Base-by-base conservation (phyloP, 768 basidiomycete genomes). In the Infundibulicybe gibba region DNA sequence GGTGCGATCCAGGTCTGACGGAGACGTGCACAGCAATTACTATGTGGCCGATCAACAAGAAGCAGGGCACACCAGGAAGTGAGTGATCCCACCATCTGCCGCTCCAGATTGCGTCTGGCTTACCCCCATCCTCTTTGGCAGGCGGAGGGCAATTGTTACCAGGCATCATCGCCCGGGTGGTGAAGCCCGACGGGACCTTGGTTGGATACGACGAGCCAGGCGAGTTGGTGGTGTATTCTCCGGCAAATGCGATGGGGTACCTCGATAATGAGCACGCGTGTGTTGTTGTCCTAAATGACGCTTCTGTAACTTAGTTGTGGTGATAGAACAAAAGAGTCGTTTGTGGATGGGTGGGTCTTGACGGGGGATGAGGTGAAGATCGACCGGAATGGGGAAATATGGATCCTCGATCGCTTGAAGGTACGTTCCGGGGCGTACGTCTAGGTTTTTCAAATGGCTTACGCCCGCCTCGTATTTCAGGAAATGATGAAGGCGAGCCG, bases 341-440 rank as follows among this genome's bases (percentile, higher is more conserved):
- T 87, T 56, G 51, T 80, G 11, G 72, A 86, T 50, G 85, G 86
- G 80, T 88, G 83, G 85, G 68, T 87, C 2, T 71, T 69, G 43
- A 87, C 86, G 0, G 87, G 85, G 1, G 85, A 87, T 52, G 79
- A 84, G 58, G 84, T 75, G 3, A 61, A 66, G 44, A 74, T 87
- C 42, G 69, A 73, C 43, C 59, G 70, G 54, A 72, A 81, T 47
- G 69, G 71, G 6, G 80, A 85, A 46, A 49, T 87, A 3, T 79
- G 78, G 55, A 71, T 87, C 35, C 60, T 83, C 11, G 85, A 87
- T 58, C 71, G 85, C 31, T 58, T 85, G 20, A 87, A 87, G 69
- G 82, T 76, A 16, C 2, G 40, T 47, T 15, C n/a, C n/a, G n/a
- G n/a, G n/a, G n/a, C 5, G 31, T 49, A 42, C n/a, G 19, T 37